Evolutionary conservation across 2,329 filamentous ascomycete species (phyloP), one percentile per base, ranked within the genome.

Genomic region (Tolypocladium pustulatum): DNA sequence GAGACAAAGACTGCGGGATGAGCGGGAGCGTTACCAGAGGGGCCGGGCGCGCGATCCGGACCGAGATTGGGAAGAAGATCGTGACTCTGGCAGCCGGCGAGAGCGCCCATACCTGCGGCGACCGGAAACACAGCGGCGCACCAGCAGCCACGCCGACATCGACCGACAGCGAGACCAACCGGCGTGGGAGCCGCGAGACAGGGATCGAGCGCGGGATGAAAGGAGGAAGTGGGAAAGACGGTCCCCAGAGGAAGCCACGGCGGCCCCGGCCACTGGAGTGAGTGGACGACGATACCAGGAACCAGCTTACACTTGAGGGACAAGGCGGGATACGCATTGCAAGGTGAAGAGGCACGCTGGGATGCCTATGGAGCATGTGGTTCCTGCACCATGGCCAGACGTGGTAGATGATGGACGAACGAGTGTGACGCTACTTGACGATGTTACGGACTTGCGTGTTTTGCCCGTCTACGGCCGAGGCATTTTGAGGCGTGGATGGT

Each of bases 91-190:
- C 25, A 61, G 63, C 40, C 64, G 69, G 56, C 70, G 72, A 52
- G 71, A 72, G 9, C 67, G 68, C 37, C 64, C 60, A 32, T 73
- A 76, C 61, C 64, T 73, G 15, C 67, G 72, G 36, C 71, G 76
- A n/a, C 72, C 76, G 1, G 76, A 76, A 1, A 64, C 69, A 17
- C 68, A 74, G 34, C 71, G 77, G 54, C 69, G 79, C 52, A 77
- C 78, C 3, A 80, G 78, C 67, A 81, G 78, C 63, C 78, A 80
- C 60, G 76, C 77, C 30, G 78, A 81, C 60, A 69, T 75, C 38
- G 78, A 80, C 60, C 71, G 78, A 27, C 68, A 73, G 52, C 69
- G 73, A 13, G 72, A 73, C 22, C 65, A 69, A 57, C 65, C 65
- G 8, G 64, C 68, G 8, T 71, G 71, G 64, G 73, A 76, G 40